A percentile compares a stretch with the other conserved stretches of the same genome.
phyloP scores from a whole-genome alignment of 805 yeast species.

The Kazachstania taianensis region DNA sequence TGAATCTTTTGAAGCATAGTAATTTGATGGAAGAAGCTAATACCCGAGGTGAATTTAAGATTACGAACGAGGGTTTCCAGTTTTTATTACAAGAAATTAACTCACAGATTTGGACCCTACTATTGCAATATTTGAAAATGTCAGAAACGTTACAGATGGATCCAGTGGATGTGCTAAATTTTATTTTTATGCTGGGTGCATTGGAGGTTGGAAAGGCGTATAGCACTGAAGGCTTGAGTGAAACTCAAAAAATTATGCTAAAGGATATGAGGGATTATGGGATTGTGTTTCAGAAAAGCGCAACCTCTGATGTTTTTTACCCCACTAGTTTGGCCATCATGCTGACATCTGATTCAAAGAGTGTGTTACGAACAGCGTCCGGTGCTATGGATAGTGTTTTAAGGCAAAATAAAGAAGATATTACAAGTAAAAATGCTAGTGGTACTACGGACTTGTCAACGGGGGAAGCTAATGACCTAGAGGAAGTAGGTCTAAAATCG shows the following conservation, averaged over 20 bases:
- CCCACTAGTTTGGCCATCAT: slow-evolving; percentile 89
- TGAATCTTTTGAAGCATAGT: slow-evolving; percentile 64
- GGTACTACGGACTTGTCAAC: slow-evolving; percentile 7
- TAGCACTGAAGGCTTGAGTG: slow-evolving; percentile 55
- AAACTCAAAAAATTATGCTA: slow-evolving; percentile 76
- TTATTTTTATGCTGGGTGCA: slow-evolving; percentile 87
- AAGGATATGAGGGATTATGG: slow-evolving; percentile 90
- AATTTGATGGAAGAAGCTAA: slow-evolving; percentile 71
- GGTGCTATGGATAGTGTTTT: slow-evolving; percentile 65
- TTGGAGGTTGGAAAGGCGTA: slow-evolving; percentile 85
- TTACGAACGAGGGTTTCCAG: slow-evolving; percentile 90
- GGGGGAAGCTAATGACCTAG: slow-evolving; percentile 18
- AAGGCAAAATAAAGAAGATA: slow-evolving; percentile 22
- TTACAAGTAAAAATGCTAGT: slow-evolving; percentile 9
- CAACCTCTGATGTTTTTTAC: slow-evolving; percentile 56
- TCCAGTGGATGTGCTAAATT: slow-evolving; percentile 89
- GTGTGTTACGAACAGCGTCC: slow-evolving; percentile 55
- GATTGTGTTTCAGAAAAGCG: slow-evolving; percentile 59
- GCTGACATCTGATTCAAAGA: slow-evolving; percentile 72
- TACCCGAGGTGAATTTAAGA: slow-evolving; percentile 38
- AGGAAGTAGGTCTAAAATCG: slow-evolving; percentile 16
- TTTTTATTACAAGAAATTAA: slow-evolving; percentile 85
- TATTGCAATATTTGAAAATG: slow-evolving; percentile 77
- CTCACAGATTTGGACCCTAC: slow-evolving; percentile 88
- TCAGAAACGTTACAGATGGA: slow-evolving; percentile 83